Percentiles rank a stretch among this genome's conserved stretches.
These are phyloP conservation scores for Dacryopinax spathularia DNA, from an alignment of 768 basidiomycete species.

Conservation along the genomic window DNA sequence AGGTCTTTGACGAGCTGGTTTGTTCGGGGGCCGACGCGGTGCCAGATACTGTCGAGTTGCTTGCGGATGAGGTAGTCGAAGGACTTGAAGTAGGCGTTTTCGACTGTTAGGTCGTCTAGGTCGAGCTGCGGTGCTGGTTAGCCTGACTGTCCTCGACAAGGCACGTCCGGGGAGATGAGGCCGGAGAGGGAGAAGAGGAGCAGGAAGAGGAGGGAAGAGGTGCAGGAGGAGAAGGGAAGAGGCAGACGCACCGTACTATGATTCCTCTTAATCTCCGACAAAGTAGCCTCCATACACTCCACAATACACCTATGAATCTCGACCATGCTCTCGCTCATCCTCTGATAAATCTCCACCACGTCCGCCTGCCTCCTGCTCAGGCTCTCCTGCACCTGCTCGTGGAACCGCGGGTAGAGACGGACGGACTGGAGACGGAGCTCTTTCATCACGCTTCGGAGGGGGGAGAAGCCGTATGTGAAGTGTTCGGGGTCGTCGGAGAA, in stretches of 20 bases:
- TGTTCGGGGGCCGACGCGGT: conserved; percentile 84
- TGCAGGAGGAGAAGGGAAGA: too few relatives aligned
- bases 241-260: conserved; percentile 44
- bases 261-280: conserved; percentile 78
- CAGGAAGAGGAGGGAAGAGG: too few relatives aligned
- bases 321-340: conserved; percentile 71
- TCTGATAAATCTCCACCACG: conserved; percentile 80
- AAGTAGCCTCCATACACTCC: conserved; percentile 83
- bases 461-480: conserved; percentile 83
- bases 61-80: conserved; percentile 80
- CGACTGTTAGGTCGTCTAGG: conserved; percentile 79
- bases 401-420: conserved; percentile 91
- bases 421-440: conserved; percentile 81
- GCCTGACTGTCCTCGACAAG: background rate
- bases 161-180: too few relatives aligned
- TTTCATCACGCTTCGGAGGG: conserved; percentile 82
- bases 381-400: conserved; percentile 69
- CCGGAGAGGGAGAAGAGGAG: background rate
- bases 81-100: conserved; percentile 85
- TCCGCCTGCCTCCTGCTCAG: conserved; percentile 76
- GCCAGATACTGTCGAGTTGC: conserved; percentile 90
- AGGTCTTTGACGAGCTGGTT: conserved; percentile 85
- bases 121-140: conserved; percentile 48
- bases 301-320: conserved; percentile 85
- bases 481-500: conserved; percentile 95